Conservation (phyloP, 2,329 filamentous ascomycete species). For the Coniochaeta ligniaria region DNA sequence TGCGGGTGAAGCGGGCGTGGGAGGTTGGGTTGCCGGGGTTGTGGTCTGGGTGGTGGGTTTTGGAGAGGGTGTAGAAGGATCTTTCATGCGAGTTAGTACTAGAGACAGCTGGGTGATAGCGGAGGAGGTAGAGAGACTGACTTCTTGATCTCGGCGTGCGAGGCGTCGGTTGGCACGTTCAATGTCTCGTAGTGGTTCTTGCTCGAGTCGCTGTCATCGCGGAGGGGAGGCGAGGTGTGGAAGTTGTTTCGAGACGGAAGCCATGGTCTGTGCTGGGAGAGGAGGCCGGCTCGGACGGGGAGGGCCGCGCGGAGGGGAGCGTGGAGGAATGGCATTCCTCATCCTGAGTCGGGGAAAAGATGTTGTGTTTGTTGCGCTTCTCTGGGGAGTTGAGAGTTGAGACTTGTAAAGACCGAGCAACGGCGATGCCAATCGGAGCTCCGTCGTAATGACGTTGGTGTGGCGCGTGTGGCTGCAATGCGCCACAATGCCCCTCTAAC, state of each 20-base stretch:
- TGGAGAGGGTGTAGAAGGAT: slow-evolving; percentile 86
- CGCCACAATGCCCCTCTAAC: slow-evolving; percentile 7
- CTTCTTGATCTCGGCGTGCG: slow-evolving; percentile 78
- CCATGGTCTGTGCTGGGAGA: neutral
- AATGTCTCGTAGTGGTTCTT: slow-evolving; percentile 78
- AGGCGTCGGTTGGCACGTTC: slow-evolving; percentile 62
- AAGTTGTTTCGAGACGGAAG: slow-evolving; percentile 11
- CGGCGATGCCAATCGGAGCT: slow-evolving; percentile 3
- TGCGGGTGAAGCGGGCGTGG: slow-evolving; percentile 64
- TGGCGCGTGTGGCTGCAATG: slow-evolving; percentile 8
- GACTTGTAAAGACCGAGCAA: neutral
- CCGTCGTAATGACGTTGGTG: slow-evolving; percentile 1
- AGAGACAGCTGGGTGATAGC: neutral
- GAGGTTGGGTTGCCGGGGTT: slow-evolving; percentile 57
- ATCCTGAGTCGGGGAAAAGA: slow-evolving; percentile 30
- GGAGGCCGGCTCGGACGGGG: slow-evolving; percentile 5
- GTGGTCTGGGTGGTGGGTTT: slow-evolving; percentile 86
- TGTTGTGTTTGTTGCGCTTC: neutral
- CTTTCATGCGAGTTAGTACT: slow-evolving; percentile 24
- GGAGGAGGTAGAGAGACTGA: slow-evolving; percentile 21
- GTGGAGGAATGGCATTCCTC: slow-evolving; percentile 54
- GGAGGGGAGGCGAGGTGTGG: slow-evolving; percentile 19
- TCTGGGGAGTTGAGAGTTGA: neutral
- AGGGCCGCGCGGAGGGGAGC: slow-evolving; percentile 18
- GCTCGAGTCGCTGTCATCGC: slow-evolving; percentile 19